phyloP scores from a whole-genome alignment of 176 grass and related monocot genomes.

The Hordeum marinum region DNA sequence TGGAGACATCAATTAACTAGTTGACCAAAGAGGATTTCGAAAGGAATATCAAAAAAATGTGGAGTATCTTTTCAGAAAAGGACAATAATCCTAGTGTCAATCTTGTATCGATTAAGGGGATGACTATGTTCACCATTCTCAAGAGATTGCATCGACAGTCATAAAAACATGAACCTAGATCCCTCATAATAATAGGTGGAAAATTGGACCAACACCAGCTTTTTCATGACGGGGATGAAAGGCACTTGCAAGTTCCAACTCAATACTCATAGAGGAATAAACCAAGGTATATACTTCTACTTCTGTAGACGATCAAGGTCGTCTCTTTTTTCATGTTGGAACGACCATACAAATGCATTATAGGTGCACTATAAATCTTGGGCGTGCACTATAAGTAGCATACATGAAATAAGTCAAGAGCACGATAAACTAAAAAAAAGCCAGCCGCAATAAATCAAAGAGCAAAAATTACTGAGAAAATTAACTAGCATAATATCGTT shows the following conservation, averaged over 20 bases:
- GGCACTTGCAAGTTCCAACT: background rate
- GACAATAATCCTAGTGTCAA: background rate
- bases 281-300: background rate
- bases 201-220: background rate
- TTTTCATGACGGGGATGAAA: constrained; percentile 13
- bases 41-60: constrained; percentile 29
- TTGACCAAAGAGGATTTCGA: constrained; percentile 22
- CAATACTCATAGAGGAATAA: background rate
- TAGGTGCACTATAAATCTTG: background rate
- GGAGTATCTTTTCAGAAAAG: constrained; percentile 26
- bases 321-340: background rate
- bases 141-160: constrained; percentile 39
- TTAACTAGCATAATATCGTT: background rate
- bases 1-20: constrained; percentile 12
- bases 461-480: background rate
- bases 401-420: background rate
- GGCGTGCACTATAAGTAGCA: background rate
- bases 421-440: background rate
- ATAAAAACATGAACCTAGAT: constrained; percentile 20
- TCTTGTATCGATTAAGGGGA: constrained; percentile 20
- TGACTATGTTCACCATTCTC: constrained; percentile 35
- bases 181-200: too few relatives aligned
- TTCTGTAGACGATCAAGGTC: background rate
- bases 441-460: background rate
- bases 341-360: background rate